Base-by-base conservation (phyloP, 441 rosid species). In the Raphanus hybrid region DNA sequence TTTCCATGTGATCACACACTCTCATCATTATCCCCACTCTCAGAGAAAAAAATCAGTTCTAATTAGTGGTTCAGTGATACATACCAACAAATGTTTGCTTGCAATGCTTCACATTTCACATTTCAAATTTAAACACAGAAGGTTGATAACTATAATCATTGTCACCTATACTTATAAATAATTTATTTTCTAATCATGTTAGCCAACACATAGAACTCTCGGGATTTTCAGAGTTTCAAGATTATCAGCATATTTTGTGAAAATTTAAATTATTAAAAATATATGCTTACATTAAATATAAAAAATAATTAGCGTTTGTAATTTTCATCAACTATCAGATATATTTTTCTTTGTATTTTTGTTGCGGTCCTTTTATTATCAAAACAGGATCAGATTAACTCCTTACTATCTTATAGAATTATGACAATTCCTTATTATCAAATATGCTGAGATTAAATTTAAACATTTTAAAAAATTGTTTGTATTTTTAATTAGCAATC, bases 1-100 rank as follows among this genome's bases (percentile, higher is more conserved):
- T 32, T 61, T 64, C 50, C 68, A 64, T 64, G 68, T 64, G 68
- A 64, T 64, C 68, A 64, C 68, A 64, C 68, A 16, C 68, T 64
- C 50, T 64, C 52, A 64, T 64, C 52, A 64, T 64, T 64, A 64
- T 39, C 68, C 68, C 68, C 68, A 64, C 52, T 64, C 26, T 37
- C 48, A 34, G 34, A 29, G 5, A 60, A 29, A 60, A 11, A 27
- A 60, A 29, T 6, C 64, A 29, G 39, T 60, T n/a, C 10, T 60
- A 6, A 27, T 18, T 18, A 57, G 65, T 61, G 65, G 65, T 39
- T 61, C 39, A 61, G 14, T 20, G 18, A 61, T 61, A n/a, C 64
- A 27, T 59, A 11, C 63, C 35, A 59, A 58, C 62, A 58, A 59
- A 5, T 59, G 64, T 59, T 59, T 59, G 64, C 64, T 59, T 59